Evolutionary conservation across 768 basidiomycete genomes (phyloP).

Genomic region (Clathrus columnatus): DNA sequence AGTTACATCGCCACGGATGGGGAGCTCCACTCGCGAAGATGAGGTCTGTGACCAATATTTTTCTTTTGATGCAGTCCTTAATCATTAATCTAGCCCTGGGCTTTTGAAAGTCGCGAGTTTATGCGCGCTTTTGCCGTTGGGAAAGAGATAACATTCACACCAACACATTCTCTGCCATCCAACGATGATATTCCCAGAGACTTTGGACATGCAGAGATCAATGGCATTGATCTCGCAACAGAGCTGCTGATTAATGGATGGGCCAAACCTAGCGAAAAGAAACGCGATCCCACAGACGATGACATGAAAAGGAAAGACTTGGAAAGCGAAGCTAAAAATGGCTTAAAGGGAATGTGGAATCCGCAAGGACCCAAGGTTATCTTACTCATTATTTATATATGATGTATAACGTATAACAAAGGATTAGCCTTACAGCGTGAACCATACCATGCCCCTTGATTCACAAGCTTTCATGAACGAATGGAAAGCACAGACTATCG

Average conservation of each 20-base stretch:
- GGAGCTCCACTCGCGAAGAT: conserved; percentile 76
- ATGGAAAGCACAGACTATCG: conserved; percentile 86
- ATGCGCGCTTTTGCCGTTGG: conserved; percentile 79
- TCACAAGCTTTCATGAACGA: conserved; percentile 82
- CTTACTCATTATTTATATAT: background rate
- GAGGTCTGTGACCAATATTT: conserved; percentile 44
- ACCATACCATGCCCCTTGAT: conserved; percentile 84
- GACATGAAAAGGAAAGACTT: conserved; percentile 62
- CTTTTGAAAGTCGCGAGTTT: conserved; percentile 90
- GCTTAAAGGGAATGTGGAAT: conserved; percentile 82
- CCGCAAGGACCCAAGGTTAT: conserved; percentile 64
- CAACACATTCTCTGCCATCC: conserved; percentile 65
- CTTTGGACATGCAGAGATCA: conserved; percentile 67
- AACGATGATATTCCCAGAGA: conserved; percentile 74
- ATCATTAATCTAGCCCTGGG: conserved; percentile 55
- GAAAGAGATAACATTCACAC: conserved; percentile 80
- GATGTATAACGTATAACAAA: background rate
- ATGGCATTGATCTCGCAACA: conserved; percentile 59
- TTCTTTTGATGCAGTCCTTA: background rate
- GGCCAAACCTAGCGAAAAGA: conserved; percentile 85
- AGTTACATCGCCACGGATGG: conserved; percentile 74
- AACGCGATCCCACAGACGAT: conserved; percentile 74
- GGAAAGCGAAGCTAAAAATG: conserved; percentile 65
- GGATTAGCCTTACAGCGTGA: conserved; percentile 56
- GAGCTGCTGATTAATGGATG: conserved; percentile 87